phyloP scores from a whole-genome alignment of 2,329 filamentous ascomycete species.

The Aspergillus niger region DNA sequence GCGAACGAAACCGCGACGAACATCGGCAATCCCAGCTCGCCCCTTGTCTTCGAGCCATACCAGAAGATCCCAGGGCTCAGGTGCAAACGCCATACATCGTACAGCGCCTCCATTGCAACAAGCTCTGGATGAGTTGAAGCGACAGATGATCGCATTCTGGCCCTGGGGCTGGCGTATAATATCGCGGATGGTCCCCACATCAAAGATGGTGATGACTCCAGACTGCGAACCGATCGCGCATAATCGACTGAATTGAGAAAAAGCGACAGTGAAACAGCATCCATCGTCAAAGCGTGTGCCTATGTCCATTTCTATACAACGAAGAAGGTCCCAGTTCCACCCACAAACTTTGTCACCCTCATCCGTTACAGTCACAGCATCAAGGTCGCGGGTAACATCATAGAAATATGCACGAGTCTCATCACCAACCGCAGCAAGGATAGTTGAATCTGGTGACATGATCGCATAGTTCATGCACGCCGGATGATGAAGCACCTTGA shows the following conservation, averaged over 20 bases:
- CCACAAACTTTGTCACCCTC: slow-evolving; percentile 38
- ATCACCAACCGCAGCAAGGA: slow-evolving; percentile 84
- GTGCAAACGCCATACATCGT: slow-evolving; percentile 88
- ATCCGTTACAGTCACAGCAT: slow-evolving; percentile 29
- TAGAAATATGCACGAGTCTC: slow-evolving; percentile 86
- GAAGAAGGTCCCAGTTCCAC: slow-evolving; percentile 46
- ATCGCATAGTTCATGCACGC: slow-evolving; percentile 91
- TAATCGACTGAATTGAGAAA: slow-evolving; percentile 51
- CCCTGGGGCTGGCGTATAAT: slow-evolving; percentile 24
- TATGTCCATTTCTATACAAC: slow-evolving; percentile 44
- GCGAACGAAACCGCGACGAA: slow-evolving; percentile 49
- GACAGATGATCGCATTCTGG: slow-evolving; percentile 61
- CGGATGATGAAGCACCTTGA: slow-evolving; percentile 72
- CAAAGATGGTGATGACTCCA: slow-evolving; percentile 50
- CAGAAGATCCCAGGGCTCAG: slow-evolving; percentile 83
- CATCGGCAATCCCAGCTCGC: slow-evolving; percentile 49
- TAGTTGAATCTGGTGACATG: slow-evolving; percentile 83
- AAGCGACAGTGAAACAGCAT: slow-evolving; percentile 52
- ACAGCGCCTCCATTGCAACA: slow-evolving; percentile 74
- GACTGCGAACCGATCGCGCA: slow-evolving; percentile 55
- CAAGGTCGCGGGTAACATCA: slow-evolving; percentile 44
- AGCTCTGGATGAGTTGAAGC: slow-evolving; percentile 76
- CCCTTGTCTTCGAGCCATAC: slow-evolving; percentile 89
- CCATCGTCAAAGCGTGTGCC: slow-evolving; percentile 44
- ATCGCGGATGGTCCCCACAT: slow-evolving; percentile 38